These are phyloP conservation scores for Ceratocystis albifundus DNA, from an alignment of 2,329 filamentous ascomycete species.

Conservation along the genomic window DNA sequence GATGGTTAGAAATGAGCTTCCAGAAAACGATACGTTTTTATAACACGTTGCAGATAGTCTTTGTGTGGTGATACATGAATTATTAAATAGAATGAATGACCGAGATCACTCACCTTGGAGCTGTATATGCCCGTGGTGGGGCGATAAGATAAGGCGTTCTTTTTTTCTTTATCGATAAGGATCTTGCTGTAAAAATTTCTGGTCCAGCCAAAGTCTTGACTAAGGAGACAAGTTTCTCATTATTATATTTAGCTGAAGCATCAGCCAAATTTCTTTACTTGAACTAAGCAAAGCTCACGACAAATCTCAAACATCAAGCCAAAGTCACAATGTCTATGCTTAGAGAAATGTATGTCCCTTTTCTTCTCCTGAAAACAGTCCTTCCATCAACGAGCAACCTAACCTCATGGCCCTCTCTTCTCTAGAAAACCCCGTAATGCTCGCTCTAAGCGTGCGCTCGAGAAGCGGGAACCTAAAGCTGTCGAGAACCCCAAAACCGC, in stretches of 20 bases:
- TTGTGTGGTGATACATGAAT: not conserved
- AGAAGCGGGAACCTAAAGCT: slow-evolving; percentile 80
- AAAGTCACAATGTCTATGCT: slow-evolving; percentile 22
- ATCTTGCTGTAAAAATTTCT: slow-evolving; percentile 22
- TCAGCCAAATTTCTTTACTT: slow-evolving; percentile 12
- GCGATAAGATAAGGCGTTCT: slow-evolving; percentile 17
- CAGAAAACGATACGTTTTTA: slow-evolving; percentile 23
- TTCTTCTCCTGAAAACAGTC: not conserved
- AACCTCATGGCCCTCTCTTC: not conserved
- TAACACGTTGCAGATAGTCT: not conserved
- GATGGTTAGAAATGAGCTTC: slow-evolving; percentile 47
- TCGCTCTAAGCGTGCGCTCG: slow-evolving; percentile 87
- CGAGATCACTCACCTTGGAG: not conserved
- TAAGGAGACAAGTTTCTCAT: not conserved
- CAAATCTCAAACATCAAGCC: not conserved
- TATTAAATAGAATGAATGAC: not conserved
- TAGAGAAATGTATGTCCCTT: slow-evolving; percentile 22
- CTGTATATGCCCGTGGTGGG: not conserved
- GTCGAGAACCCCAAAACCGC: slow-evolving; percentile 83
- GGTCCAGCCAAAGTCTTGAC: slow-evolving; percentile 1
- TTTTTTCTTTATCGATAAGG: slow-evolving; percentile 20
- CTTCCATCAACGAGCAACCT: not conserved
- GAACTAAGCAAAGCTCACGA: not conserved
- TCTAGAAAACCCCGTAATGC: slow-evolving; percentile 54
- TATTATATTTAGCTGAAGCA: slow-evolving; percentile 12